Conservation (phyloP, 371 early-diverging fungal genomes). For the Mucor lusitanicus region DNA sequence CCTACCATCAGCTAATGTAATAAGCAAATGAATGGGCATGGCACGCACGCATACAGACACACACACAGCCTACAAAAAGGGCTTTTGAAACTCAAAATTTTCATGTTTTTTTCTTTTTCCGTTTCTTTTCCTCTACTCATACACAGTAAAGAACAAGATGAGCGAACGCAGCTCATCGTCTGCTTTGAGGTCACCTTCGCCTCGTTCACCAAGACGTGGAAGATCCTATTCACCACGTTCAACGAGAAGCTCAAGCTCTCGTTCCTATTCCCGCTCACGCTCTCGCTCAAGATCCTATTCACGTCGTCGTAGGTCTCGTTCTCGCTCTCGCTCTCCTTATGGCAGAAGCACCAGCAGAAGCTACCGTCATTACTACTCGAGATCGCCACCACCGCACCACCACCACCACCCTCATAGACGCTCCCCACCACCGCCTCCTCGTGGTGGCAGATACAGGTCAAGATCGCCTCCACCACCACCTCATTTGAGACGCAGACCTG, state of each 20-base stretch:
- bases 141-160: too few species aligned
- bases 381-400: conserved; percentile 26
- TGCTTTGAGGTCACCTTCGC: conserved; percentile 4
- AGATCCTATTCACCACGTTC: conserved; percentile 24
- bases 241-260: conserved; percentile 18
- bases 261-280: conserved; percentile 26
- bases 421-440: conserved; percentile 14
- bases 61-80: background rate
- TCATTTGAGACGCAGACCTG: conserved; percentile 8
- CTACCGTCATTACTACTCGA: conserved; percentile 16
- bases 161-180: conserved; percentile 15
- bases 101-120: background rate
- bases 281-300: conserved; percentile 23
- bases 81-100: conserved; percentile 6
- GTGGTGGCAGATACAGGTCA: conserved; percentile 16
- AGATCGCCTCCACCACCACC: conserved; percentile 23
- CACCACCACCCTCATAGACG: conserved; percentile 9
- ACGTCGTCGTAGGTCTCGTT: conserved; percentile 13
- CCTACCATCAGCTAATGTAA: too few species aligned
- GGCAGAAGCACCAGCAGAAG: conserved; percentile 1
- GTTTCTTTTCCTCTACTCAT: background rate
- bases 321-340: conserved; percentile 18
- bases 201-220: conserved; percentile 11
- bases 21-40: background rate
- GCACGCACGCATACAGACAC: background rate